Evolutionary conservation across 176 grass and related monocot species (phyloP), one percentile per base, ranked within the genome.

Genomic region (Lolium rigidum): DNA sequence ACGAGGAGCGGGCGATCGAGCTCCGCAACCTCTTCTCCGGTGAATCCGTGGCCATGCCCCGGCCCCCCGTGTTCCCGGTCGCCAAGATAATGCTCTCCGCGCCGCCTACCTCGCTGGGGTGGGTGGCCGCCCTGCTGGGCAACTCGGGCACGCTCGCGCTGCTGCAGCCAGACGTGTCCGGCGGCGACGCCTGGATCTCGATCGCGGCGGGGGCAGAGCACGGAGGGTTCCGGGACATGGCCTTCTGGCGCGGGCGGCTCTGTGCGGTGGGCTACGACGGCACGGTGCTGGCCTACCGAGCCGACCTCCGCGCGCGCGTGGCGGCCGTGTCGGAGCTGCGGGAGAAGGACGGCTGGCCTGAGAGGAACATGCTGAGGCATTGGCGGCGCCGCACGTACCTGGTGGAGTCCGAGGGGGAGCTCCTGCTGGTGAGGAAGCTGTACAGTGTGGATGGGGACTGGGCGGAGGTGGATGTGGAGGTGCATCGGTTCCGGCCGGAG

Each of bases 211-310:
- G 58, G 2, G 37, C 2, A 9, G 4, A 8, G 58, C 77, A 85
- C 47, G 48, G 82, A 2, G 69, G 59, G 6, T 89, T 89, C 77
- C 9, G 7, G 3, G 87, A 89, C 87, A 35, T 89, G 76, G 87
- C 59, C 5, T 39, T 89, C 37, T 89, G 87, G 69, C 20, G 69
- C 15, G 48, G 82, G 2, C 37, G 59, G 1, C 77, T 89, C 17
- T 80, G 82, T 77, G 69, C 20, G 69, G 49, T 89, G 82, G 59
- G 48, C 25, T 0, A 26, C 22, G 68, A 89, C 48, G 87, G 77
- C 0, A 26, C 68, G 17, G 77, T 85, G 8, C 17, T 67, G 58
- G 76, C 58, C 12, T 89, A 85, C 68, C 76, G 67, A 9, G 57
- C 8, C 14, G 70, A 84, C 57, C 57, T 80, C 8, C 13, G 67